phyloP scores from a whole-genome alignment of 75 land plant species.

The Sequoia sempervirens region DNA sequence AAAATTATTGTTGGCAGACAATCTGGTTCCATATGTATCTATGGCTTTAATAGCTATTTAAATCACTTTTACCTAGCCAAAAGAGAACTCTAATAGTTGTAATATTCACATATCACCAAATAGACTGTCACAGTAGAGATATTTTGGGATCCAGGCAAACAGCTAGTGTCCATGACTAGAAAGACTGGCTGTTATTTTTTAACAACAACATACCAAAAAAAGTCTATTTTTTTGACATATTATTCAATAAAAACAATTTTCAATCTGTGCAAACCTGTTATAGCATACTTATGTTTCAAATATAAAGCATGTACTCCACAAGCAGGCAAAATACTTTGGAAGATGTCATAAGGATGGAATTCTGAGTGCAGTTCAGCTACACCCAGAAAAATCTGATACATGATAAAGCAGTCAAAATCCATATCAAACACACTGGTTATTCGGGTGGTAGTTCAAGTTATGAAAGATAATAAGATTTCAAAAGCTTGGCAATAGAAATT shows the following conservation, averaged over 20 bases:
- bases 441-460: background rate
- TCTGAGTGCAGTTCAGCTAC: background rate
- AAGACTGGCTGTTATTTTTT: background rate
- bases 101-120: background rate
- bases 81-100: background rate
- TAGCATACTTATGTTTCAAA: background rate
- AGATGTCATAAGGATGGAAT: background rate
- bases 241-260: background rate
- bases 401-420: background rate
- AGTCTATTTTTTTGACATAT: background rate
- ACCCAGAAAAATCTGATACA: no score
- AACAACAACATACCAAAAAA: background rate
- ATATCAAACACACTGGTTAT: background rate
- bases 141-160: background rate
- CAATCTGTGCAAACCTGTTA: background rate
- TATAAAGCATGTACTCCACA: background rate
- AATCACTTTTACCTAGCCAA: background rate
- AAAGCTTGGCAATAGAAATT: background rate
- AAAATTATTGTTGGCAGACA: background rate
- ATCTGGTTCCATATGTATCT: background rate
- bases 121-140: background rate
- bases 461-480: background rate
- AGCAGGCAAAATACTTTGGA: background rate
- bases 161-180: background rate
- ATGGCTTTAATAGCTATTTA: background rate